A percentile compares a stretch with the other conserved stretches of the same genome.
These are phyloP conservation scores for Vigna trinervia DNA, from an alignment of 306 rosid genomes.

Conservation along the genomic window DNA sequence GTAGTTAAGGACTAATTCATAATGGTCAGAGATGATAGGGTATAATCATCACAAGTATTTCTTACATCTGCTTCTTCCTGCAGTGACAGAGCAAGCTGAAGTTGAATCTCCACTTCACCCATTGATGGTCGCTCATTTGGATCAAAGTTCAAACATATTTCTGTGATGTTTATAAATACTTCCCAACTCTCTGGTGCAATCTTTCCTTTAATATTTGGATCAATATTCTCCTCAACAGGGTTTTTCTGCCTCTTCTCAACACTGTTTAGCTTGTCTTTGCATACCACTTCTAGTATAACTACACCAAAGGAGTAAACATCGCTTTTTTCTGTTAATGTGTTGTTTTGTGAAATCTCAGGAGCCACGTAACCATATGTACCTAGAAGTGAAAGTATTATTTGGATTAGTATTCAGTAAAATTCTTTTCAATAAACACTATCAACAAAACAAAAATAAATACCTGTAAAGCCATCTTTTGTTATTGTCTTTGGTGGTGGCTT, in stretches of 20 bases:
- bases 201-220: conserved; percentile 34
- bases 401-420: background rate
- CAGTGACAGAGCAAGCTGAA: conserved; percentile 43
- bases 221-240: conserved; percentile 7
- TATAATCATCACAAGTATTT: background rate
- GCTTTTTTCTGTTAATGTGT: background rate
- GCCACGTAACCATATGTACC: background rate
- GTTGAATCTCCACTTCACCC: conserved; percentile 49
- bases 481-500: conserved; percentile 14
- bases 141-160: conserved; percentile 27
- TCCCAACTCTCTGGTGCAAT: conserved; percentile 43
- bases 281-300: background rate
- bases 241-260: background rate
- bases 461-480: background rate
- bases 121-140: conserved; percentile 46
- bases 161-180: conserved; percentile 23
- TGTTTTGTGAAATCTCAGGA: background rate
- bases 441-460: background rate
- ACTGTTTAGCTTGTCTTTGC: background rate
- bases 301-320: conserved; percentile 38
- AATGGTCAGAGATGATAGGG: background rate
- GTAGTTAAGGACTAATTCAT: background rate
- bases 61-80: conserved; percentile 41
- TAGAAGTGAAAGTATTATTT: background rate
- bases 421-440: background rate